Evolutionary conservation across 1,139 yeast genomes (phyloP).

Genomic region (Geotrichum macrosporum): DNA sequence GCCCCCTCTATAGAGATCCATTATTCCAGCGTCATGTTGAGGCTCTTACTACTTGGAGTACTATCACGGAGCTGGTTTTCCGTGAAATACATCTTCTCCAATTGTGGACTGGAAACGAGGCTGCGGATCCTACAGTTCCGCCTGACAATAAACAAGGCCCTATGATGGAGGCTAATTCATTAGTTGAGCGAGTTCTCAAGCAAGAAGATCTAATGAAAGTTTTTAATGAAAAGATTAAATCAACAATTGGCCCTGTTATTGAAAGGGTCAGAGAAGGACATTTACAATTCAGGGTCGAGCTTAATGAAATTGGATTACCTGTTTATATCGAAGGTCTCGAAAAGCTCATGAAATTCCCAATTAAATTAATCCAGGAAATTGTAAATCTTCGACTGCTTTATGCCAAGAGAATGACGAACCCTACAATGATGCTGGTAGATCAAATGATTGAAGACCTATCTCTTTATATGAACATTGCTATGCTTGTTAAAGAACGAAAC

Average conservation of each 20-base stretch:
- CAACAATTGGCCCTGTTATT: constrained; percentile 65
- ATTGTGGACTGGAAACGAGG: constrained; percentile 77
- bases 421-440: constrained; percentile 94
- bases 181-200: constrained; percentile 81
- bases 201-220: constrained; percentile 72
- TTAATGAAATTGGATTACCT: constrained; percentile 69
- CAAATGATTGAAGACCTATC: constrained; percentile 87
- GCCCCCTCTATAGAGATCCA: constrained; percentile 62
- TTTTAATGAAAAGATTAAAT: constrained; percentile 53
- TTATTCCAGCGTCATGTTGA: constrained; percentile 66
- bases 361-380: constrained; percentile 74
- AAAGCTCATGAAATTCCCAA: constrained; percentile 69
- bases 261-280: constrained; percentile 73
- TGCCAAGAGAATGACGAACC: constrained; percentile 74
- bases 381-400: constrained; percentile 70
- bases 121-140: constrained; percentile 52
- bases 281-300: constrained; percentile 56
- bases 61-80: constrained; percentile 66
- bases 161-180: constrained; percentile 39
- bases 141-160: constrained; percentile 26
- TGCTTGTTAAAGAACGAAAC: constrained; percentile 67
- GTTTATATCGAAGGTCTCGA: constrained; percentile 65
- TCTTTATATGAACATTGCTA: constrained; percentile 68
- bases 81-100: constrained; percentile 54
- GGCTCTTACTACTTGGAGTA: constrained; percentile 80